Evolutionary conservation across 2,329 filamentous ascomycete genomes (phyloP).

Genomic region (Westerdykella aurantiaca): DNA sequence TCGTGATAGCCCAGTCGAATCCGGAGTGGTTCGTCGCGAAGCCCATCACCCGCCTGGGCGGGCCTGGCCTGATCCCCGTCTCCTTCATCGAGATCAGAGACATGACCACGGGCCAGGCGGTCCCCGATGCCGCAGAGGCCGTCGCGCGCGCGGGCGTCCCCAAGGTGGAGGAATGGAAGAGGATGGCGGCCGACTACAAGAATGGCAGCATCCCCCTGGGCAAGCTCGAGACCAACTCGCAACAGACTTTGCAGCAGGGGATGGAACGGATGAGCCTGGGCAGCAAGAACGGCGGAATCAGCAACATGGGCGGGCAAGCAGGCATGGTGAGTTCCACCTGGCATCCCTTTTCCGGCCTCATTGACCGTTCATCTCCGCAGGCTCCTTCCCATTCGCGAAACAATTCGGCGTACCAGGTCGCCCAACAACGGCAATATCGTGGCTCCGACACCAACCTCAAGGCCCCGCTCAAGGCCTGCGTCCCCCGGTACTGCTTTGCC

Average conservation of each 20-base stretch:
- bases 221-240: slow-evolving; percentile 62
- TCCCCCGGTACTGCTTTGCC: slow-evolving; percentile 89
- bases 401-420: slow-evolving; percentile 38
- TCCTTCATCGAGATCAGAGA: slow-evolving; percentile 96
- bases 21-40: slow-evolving; percentile 99
- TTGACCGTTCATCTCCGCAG: slow-evolving; percentile 12
- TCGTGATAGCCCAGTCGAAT: slow-evolving; percentile 97
- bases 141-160: slow-evolving; percentile 86
- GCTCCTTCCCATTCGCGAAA: slow-evolving; percentile 28
- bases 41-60: slow-evolving; percentile 94
- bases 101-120: slow-evolving; percentile 79
- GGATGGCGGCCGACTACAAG: slow-evolving; percentile 98
- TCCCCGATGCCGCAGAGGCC: slow-evolving; percentile 75
- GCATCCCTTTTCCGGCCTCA: slow-evolving; percentile 6
- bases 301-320: slow-evolving; percentile 21
- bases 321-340: slow-evolving; percentile 28
- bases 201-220: slow-evolving; percentile 96
- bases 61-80: slow-evolving; percentile 90
- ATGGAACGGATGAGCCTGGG: slow-evolving; percentile 75
- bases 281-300: slow-evolving; percentile 23
- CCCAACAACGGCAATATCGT: slow-evolving; percentile 35
- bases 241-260: slow-evolving; percentile 50
- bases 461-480: slow-evolving; percentile 74
- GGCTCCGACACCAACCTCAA: slow-evolving; percentile 47
- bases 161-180: slow-evolving; percentile 97